Evolutionary conservation across 441 rosid species (phyloP).

Genomic region (Pelargonium fulgidum): DNA sequence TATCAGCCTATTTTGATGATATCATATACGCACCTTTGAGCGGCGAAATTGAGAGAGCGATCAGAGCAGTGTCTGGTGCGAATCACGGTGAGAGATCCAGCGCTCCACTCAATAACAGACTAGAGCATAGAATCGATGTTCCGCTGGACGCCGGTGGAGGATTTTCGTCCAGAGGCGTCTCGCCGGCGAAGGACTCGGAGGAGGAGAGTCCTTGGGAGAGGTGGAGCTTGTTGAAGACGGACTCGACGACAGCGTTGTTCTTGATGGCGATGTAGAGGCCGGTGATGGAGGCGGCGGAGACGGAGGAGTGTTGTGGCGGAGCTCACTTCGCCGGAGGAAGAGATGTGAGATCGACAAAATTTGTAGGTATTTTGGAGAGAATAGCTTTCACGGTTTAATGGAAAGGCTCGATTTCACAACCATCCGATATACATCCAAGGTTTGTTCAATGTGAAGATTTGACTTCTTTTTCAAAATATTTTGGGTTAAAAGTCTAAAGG

Average conservation of each 20-base stretch:
- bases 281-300: conserved; percentile 25
- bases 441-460: too few relatives aligned
- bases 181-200: too few relatives aligned
- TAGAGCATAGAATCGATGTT: conserved; percentile 52
- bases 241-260: conserved; percentile 27
- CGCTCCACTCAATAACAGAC: conserved; percentile 47
- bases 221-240: conserved; percentile 23
- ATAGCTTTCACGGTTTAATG: too few relatives aligned
- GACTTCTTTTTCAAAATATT: too few relatives aligned
- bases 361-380: too few relatives aligned
- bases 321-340: too few relatives aligned
- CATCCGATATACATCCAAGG: too few relatives aligned
- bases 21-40: conserved; percentile 45
- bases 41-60: conserved; percentile 43
- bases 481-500: too few relatives aligned
- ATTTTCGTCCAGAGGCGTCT: neutral
- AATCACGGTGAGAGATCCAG: conserved; percentile 40
- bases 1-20: too few relatives aligned
- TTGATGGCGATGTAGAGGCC: conserved; percentile 27
- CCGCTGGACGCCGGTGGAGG: conserved; percentile 39
- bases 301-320: conserved; percentile 26
- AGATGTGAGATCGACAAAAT: too few relatives aligned
- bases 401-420: too few relatives aligned
- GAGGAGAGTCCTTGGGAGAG: conserved; percentile 17
- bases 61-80: conserved; percentile 74